These are phyloP conservation scores for Beauveria scarabaeidicola DNA, from an alignment of 2,329 filamentous ascomycete species.

Conservation along the genomic window DNA sequence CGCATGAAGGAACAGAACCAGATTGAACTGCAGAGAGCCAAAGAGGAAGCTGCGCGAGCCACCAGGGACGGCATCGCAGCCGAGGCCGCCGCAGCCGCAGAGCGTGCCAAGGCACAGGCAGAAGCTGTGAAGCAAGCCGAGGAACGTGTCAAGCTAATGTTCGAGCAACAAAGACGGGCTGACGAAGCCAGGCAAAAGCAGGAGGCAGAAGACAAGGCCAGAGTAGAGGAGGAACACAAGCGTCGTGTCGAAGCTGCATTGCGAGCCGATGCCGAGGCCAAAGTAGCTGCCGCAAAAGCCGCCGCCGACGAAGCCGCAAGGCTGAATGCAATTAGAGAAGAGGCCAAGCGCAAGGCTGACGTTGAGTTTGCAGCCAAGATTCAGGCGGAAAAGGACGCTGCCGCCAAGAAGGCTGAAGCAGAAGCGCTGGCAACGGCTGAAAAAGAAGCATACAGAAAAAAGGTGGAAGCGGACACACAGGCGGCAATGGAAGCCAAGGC, in stretches of 20 bases:
- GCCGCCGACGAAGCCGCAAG: slow-evolving; percentile 36
- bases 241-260: slow-evolving; percentile 33
- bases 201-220: slow-evolving; percentile 29
- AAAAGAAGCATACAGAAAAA: slow-evolving; percentile 34
- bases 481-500: slow-evolving; percentile 39
- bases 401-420: slow-evolving; percentile 25
- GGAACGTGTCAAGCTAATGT: slow-evolving; percentile 28
- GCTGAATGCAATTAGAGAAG: slow-evolving; percentile 29
- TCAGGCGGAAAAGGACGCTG: slow-evolving; percentile 11
- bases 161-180: slow-evolving; percentile 32
- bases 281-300: slow-evolving; percentile 31
- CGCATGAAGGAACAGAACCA: slow-evolving; percentile 37
- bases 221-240: slow-evolving; percentile 41
- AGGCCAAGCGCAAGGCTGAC: slow-evolving; percentile 30
- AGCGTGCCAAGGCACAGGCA: slow-evolving; percentile 29
- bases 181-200: slow-evolving; percentile 35
- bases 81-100: slow-evolving; percentile 37
- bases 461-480: slow-evolving; percentile 45
- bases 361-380: slow-evolving; percentile 26
- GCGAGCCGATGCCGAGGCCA: slow-evolving; percentile 33
- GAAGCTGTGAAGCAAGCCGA: slow-evolving; percentile 29
- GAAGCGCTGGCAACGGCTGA: slow-evolving; percentile 28
- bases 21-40: slow-evolving; percentile 39
- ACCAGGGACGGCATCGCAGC: slow-evolving; percentile 38
- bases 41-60: slow-evolving; percentile 35